Base-by-base conservation (phyloP, 768 basidiomycete genomes). In the Kwoniella sp. region DNA sequence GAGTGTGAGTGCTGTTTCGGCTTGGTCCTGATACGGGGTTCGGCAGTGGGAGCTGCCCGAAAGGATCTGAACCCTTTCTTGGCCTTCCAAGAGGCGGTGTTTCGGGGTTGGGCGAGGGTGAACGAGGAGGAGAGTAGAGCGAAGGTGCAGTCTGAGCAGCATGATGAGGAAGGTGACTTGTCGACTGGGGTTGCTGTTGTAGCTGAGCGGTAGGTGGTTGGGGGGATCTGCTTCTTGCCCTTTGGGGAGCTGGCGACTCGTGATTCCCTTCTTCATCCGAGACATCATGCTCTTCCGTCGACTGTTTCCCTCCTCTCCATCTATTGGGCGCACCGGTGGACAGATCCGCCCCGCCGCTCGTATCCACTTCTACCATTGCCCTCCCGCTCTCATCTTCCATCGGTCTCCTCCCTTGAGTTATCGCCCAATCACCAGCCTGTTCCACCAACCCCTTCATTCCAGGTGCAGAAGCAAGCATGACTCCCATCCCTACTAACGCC, bases 401-500 rank as follows among this genome's bases (percentile, higher is more conserved):
- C 15, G 74, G 71, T 56, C 69, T 58, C 25, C 91, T 84, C 1
- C 94, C 94, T 81, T 98, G 95, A 68, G 92, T 92, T 54, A 98
- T 82, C 1, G 91, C 90, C 54, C 95, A 88, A 64, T 89, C 81
- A 4, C 94, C 93, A 77, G 89, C 86, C 2, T 87, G 80, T n/a
- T 86, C 83, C 0, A 88, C 86, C 29, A 97, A 82, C 22, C 80
- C 77, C 1, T 92, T 92, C 84, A 96, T 84, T 7, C 84, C 92
- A 2, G 89, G 88, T 26, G 82, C 83, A 29, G 89, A 89, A 15
- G 91, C 91, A 29, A 92, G 80, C 15, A 95, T 79, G 60, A 90
- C 83, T 40, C 91, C 90, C 60, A 98, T 85, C 5, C 96, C 96
- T 44, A 95, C 87, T 29, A 97, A 67, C 0, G 88, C 86, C 13